These are phyloP conservation scores for Paulownia fortunei DNA, from an alignment of 257 asterid species.

Conservation along the genomic window DNA sequence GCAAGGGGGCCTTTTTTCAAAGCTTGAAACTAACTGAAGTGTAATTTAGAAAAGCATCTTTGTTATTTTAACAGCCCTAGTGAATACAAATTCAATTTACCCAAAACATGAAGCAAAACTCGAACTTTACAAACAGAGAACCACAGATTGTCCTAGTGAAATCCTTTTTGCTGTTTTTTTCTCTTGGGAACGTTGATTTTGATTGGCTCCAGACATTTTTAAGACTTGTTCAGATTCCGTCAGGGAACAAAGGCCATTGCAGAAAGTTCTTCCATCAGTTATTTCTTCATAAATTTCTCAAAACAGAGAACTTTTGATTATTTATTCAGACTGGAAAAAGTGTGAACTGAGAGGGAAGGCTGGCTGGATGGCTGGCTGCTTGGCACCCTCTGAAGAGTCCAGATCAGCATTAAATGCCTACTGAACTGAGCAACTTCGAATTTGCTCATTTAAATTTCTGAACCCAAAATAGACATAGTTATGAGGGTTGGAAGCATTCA, in stretches of 20 bases:
- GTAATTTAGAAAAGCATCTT: too few relatives aligned
- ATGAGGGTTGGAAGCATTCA: slow-evolving; percentile 27
- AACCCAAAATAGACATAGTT: slow-evolving; percentile 17
- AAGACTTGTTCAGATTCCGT: not conserved
- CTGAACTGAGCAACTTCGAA: slow-evolving; percentile 9
- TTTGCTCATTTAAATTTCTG: slow-evolving; percentile 10
- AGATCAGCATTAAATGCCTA: slow-evolving; percentile 28
- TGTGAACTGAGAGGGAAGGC: not conserved
- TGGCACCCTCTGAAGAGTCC: slow-evolving; percentile 21
- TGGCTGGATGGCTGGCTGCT: too few relatives aligned
- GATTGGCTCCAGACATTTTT: not conserved
- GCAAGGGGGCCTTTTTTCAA: not conserved
- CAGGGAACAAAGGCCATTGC: not conserved
- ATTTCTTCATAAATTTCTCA: slow-evolving; percentile 16
- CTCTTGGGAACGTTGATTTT: not conserved
- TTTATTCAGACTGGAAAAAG: not conserved
- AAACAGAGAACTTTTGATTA: not conserved
- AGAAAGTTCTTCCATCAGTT: not conserved
- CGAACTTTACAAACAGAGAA: not conserved
- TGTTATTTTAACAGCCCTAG: not conserved
- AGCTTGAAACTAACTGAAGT: too few relatives aligned
- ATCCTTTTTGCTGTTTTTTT: not conserved
- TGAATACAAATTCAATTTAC: not conserved
- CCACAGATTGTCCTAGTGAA: not conserved
- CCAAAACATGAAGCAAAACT: not conserved